Conservation (phyloP, 1,139 yeast species). For the Scheffersomyces segobiensis region DNA sequence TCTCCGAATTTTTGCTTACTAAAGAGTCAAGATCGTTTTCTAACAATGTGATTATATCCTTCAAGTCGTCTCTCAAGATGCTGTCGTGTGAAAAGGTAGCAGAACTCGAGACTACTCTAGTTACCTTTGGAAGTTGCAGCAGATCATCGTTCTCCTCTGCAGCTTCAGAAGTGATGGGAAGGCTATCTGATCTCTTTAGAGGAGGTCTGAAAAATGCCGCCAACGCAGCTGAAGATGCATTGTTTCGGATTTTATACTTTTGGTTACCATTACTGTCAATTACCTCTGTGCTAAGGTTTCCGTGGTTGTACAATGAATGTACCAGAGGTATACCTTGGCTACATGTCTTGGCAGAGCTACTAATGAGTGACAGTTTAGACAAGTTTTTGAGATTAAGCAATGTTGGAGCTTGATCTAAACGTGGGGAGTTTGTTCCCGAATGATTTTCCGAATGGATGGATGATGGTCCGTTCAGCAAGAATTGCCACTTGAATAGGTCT, state of each 20-base stretch:
- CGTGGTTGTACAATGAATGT: not conserved
- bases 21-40: slow-evolving; percentile 36
- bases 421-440: not conserved
- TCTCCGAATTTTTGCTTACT: slow-evolving; percentile 31
- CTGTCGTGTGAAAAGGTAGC: slow-evolving; percentile 10
- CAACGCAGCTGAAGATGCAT: slow-evolving; percentile 66
- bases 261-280: not conserved
- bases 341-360: not conserved
- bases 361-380: not conserved
- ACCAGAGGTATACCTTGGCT: not conserved
- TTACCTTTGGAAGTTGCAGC: not conserved
- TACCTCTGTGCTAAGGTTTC: not conserved
- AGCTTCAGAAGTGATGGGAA: slow-evolving; percentile 24
- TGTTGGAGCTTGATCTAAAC: not conserved
- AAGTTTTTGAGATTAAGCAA: not conserved
- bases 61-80: slow-evolving; percentile 36
- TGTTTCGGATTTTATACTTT: slow-evolving; percentile 34
- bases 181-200: slow-evolving; percentile 36
- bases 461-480: slow-evolving; percentile 3
- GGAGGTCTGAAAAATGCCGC: slow-evolving; percentile 55
- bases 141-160: not conserved
- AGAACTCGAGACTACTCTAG: not conserved
- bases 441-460: not conserved
- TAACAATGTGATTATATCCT: slow-evolving; percentile 44
- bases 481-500: slow-evolving; percentile 40